Evolutionary conservation across 2,329 filamentous ascomycete genomes (phyloP), one percentile per base, ranked within the genome.

Genomic region (Sporothrix schenckii): DNA sequence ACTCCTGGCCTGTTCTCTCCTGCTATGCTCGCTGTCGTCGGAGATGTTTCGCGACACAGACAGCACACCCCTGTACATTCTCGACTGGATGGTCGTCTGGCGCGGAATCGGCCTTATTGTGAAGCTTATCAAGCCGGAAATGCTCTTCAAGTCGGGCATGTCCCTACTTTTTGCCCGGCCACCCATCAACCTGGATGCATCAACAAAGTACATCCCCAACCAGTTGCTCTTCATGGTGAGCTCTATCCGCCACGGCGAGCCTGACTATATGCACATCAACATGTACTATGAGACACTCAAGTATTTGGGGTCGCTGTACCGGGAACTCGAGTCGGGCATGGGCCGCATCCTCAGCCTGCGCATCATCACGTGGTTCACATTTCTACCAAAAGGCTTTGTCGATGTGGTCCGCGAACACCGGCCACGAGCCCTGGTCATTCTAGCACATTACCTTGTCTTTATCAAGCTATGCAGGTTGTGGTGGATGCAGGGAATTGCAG

Each of bases 11-110:
- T 82, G 81, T 70, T 86, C 86, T 1, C 79, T 88, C 9, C 75
- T 88, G 19, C 80, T 87, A 71, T 83, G 82, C 34, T 85, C 81
- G 6, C 77, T 87, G 5, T 83, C 84, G 11, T 84, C 84, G 5
- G 80, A 86, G 69, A 79, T 78, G 68, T 87, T 88, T 75, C 81
- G 84, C 3, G 83, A 85, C n/a, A 76, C 78, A 0, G 79, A 83
- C 63, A 76, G 77, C 21, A 80, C 78, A 58, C 80, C 81, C 1
- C 79, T 87, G 2, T 86, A 83, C 74, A 81, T 87, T 41, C 76
- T 87, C 58, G 82, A 87, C 75, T 88, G 86, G 85, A 84, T 87
- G 77, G 74, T 82, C 3, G 79, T 88, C 14, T 88, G 85, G 85
- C 79, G 81, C 11, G 86, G 86, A 11, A 87, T 84, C 34, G 80